Evolutionary conservation across 2,329 filamentous ascomycete genomes (phyloP).

Genomic region (Penicillium occitanis): DNA sequence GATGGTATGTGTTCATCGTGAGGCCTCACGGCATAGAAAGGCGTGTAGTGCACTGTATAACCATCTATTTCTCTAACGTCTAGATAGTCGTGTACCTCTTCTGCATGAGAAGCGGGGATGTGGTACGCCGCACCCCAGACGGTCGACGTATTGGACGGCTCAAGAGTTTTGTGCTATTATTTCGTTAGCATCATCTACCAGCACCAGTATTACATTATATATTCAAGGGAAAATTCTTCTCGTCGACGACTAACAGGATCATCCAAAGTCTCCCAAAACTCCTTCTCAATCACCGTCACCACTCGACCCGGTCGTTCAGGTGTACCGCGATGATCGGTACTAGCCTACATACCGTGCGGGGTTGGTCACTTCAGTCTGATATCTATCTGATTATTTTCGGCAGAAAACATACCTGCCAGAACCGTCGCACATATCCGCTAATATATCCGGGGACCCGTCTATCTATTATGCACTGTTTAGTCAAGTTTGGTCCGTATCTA

Average conservation of each 20-base stretch:
- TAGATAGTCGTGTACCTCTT: conserved; percentile 82
- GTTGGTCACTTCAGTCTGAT: conserved; percentile 9
- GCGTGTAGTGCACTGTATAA: conserved; percentile 88
- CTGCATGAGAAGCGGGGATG: conserved; percentile 68
- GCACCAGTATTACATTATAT: neutral
- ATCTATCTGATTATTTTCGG: neutral
- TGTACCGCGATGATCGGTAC: conserved; percentile 92
- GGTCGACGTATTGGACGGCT: conserved; percentile 42
- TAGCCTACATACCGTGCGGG: conserved; percentile 39
- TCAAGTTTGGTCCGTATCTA: neutral
- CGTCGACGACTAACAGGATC: conserved; percentile 55
- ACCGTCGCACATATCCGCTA: conserved; percentile 86
- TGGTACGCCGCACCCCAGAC: conserved; percentile 96
- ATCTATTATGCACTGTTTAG: conserved; percentile 54
- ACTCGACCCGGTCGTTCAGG: conserved; percentile 84
- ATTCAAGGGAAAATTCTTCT: neutral
- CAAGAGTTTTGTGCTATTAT: conserved; percentile 36
- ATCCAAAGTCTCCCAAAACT: conserved; percentile 74
- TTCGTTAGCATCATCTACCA: neutral
- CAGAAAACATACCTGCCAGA: conserved; percentile 77
- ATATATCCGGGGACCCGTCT: conserved; percentile 84
- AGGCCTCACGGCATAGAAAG: conserved; percentile 65
- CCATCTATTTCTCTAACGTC: conserved; percentile 98
- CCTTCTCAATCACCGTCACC: conserved; percentile 82
- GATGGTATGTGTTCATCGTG: conserved; percentile 8